Conservation (phyloP, 441 rosid genomes). For the Cnidoscolus chayamansa region DNA sequence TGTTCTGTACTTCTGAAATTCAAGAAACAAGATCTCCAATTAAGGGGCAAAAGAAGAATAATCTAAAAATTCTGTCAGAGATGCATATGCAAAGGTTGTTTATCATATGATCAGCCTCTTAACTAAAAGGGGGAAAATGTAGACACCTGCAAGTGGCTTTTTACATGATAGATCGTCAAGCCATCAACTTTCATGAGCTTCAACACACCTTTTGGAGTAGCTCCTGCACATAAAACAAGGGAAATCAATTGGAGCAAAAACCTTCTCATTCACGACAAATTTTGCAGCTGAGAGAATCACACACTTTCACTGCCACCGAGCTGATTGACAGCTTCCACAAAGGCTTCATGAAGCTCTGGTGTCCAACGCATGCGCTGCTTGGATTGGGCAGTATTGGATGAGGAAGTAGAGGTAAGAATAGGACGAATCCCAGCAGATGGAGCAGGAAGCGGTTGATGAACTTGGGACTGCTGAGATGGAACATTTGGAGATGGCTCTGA, state of each 20-base stretch:
- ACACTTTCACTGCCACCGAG: constrained; percentile 94
- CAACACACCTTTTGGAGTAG: constrained; percentile 89
- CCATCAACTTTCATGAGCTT: constrained; percentile 89
- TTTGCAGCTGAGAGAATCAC: constrained; percentile 22
- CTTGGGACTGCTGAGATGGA: constrained; percentile 34
- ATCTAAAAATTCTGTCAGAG: constrained; percentile 10
- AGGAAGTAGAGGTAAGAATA: constrained; percentile 45
- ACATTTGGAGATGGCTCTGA: constrained; percentile 31
- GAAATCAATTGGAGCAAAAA: constrained; percentile 25
- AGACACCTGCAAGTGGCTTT: constrained; percentile 86
- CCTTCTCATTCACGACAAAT: constrained; percentile 1
- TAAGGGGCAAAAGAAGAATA: constrained; percentile 15
- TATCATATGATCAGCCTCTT: constrained; percentile 5
- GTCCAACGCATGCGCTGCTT: constrained; percentile 98
- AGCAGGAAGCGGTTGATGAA: constrained; percentile 47
- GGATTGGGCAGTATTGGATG: constrained; percentile 52
- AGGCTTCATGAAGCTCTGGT: constrained; percentile 89
- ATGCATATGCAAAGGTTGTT: constrained; percentile 9
- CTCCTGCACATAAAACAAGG: constrained; percentile 46
- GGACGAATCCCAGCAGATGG: constrained; percentile 48
- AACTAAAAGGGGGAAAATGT: constrained; percentile 10
- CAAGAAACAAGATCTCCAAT: constrained; percentile 29
- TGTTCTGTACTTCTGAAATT: constrained; percentile 83
- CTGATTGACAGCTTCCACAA: constrained; percentile 83
- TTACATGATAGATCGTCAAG: constrained; percentile 90